Evolutionary conservation across 1,139 yeast genomes (phyloP), one percentile per base, ranked within the genome.

Genomic region (Chernovozyma aurita): DNA sequence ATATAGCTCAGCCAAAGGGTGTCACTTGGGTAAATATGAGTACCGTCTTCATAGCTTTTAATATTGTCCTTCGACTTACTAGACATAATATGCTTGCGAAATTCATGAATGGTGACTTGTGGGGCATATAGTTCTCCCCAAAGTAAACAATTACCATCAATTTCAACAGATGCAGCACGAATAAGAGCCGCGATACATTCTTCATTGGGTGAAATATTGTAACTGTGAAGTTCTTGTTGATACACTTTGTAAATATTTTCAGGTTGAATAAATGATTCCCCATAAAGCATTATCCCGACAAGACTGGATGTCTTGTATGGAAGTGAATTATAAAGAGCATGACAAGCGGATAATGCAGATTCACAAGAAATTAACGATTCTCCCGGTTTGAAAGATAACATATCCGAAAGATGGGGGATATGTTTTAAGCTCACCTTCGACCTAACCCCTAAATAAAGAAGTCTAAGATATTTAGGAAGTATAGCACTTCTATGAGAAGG

Each of bases 41-140:
- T 46, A 7, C 45, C 45, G 12, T 43, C 44, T 8, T 46, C 64
- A 28, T 57, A 54, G 4, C 53, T 53, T 34, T 53, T 47, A 9
- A 38, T 7, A 28, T 48, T 18, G 39, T 50, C 8, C 22, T 20
- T 9, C 22, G 9, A 44, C 30, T 59, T 49, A 44, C 65, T 33
- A 42, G 62, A 48, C 60, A 55, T 38, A 35, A 58, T 61, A 32
- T 60, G 39, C 17, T 44, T 52, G 40, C 73, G 70, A 54, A 80
- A 77, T 49, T 81, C 85, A 30, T 64, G 70, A 5, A 79, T 67
- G 0, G 85, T 80, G 13, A 79, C 63, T 44, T 80, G 86, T 1
- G 82, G 66, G 0, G 88, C 85, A 40, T 59, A 72, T 24, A 71
- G 42, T 1, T 61, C 61, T 4, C 62, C 75, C 84, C 85, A 78